Evolutionary conservation across 176 grass and related monocot species (phyloP).

Genomic region (Cenchrus americanus): DNA sequence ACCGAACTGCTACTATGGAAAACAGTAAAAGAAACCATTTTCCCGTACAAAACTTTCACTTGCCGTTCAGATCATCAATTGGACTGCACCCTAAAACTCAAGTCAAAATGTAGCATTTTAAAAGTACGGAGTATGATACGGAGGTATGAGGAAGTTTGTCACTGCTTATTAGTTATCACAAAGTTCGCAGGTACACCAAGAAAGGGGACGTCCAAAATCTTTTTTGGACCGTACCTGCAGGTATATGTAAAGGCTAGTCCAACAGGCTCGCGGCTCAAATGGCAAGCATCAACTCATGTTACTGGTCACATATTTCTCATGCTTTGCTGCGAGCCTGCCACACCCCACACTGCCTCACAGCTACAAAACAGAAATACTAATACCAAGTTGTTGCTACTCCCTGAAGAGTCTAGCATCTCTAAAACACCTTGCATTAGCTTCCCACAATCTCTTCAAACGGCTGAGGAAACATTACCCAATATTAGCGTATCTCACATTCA

Average conservation of each 20-base stretch:
- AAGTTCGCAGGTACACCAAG: not conserved
- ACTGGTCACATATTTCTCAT: not conserved
- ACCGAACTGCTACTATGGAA: not conserved
- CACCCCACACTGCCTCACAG: not conserved
- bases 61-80: conserved; percentile 14
- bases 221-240: not conserved
- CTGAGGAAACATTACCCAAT: not conserved
- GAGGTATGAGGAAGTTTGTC: not conserved
- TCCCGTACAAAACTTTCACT: too few relatives aligned
- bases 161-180: too few relatives aligned
- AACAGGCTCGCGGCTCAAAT: not conserved
- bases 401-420: not conserved
- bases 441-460: not conserved
- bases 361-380: not conserved
- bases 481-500: not conserved
- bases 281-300: not conserved
- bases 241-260: not conserved
- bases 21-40: too few relatives aligned
- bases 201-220: not conserved
- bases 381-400: not conserved
- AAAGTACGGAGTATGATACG: not conserved
- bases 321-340: not conserved
- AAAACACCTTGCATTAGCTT: not conserved
- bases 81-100: not conserved
- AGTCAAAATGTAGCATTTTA: not conserved